These are phyloP conservation scores for Chaetomiaceae sp. DNA, from an alignment of 2,329 filamentous ascomycete genomes.

Conservation along the genomic window DNA sequence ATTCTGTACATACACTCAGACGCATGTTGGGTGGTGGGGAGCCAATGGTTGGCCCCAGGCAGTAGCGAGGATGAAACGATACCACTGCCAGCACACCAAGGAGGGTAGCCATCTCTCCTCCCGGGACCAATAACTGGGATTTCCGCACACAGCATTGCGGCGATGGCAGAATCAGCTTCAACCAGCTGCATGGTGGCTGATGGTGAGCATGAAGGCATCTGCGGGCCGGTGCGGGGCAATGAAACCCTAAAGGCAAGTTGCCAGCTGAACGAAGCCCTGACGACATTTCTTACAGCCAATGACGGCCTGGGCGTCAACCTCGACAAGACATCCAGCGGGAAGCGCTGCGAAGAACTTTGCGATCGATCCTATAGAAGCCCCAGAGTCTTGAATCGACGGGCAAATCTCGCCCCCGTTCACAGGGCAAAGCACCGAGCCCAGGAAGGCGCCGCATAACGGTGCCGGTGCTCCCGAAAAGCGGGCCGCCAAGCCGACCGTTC, in stretches of 20 bases:
- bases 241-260: constrained; percentile 2
- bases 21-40: constrained; percentile 6
- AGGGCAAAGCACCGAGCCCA: no score
- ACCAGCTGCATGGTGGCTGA: constrained; percentile 3
- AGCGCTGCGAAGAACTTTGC: no score
- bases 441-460: not conserved
- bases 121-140: constrained; percentile 8
- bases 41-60: constrained; percentile 20
- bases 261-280: not conserved
- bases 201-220: not conserved
- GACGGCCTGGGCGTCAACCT: not conserved
- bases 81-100: constrained; percentile 27
- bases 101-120: constrained; percentile 19
- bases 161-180: not conserved
- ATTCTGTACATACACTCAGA: no score
- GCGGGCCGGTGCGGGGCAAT: not conserved
- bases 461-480: constrained; percentile 13
- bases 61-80: constrained; percentile 22
- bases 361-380: no score
- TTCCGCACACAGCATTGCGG: not conserved
- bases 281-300: no score
- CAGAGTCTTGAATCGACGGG: no score
- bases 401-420: not conserved
- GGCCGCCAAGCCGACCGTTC: constrained; percentile 15
- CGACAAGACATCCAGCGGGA: not conserved